phyloP scores from a whole-genome alignment of 345 rosid genomes.

The Eucalyptus leucophloia region DNA sequence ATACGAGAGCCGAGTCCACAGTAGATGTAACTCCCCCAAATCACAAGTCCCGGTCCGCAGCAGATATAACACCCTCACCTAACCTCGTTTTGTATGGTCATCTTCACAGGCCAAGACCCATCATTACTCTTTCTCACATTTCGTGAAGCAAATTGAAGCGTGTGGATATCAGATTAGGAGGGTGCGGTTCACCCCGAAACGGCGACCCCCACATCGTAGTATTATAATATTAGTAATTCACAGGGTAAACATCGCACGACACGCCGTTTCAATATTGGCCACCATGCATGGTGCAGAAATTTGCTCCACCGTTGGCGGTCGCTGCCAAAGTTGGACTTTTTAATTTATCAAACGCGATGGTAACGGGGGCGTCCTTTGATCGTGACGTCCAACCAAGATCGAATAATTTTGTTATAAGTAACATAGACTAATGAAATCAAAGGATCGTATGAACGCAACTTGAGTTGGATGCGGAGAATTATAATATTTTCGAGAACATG shows the following conservation, averaged over 20 bases:
- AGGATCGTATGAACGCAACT: not conserved
- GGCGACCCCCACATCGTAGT: too few species aligned
- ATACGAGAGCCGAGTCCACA: not conserved
- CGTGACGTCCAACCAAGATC: not conserved
- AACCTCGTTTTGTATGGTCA: not conserved
- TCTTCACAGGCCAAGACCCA: not conserved
- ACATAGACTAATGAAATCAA: not conserved
- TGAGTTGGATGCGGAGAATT: not conserved
- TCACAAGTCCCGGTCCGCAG: not conserved
- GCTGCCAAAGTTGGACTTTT: not conserved
- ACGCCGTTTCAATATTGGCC: not conserved
- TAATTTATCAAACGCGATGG: not conserved
- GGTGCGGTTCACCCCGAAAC: slow-evolving; percentile 7
- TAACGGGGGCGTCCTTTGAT: not conserved
- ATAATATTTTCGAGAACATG: not conserved
- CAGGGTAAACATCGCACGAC: not conserved
- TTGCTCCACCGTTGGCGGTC: not conserved
- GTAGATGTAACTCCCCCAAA: not conserved
- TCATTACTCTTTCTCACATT: not conserved
- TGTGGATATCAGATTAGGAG: slow-evolving; percentile 22
- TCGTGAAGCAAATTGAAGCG: slow-evolving; percentile 15
- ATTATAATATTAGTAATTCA: not conserved
- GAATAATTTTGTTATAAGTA: not conserved
- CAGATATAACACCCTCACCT: slow-evolving; percentile 26
- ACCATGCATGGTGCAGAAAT: not conserved